Conservation (phyloP, 2,329 filamentous ascomycete genomes). For the Chalaropsis thielavioides region DNA sequence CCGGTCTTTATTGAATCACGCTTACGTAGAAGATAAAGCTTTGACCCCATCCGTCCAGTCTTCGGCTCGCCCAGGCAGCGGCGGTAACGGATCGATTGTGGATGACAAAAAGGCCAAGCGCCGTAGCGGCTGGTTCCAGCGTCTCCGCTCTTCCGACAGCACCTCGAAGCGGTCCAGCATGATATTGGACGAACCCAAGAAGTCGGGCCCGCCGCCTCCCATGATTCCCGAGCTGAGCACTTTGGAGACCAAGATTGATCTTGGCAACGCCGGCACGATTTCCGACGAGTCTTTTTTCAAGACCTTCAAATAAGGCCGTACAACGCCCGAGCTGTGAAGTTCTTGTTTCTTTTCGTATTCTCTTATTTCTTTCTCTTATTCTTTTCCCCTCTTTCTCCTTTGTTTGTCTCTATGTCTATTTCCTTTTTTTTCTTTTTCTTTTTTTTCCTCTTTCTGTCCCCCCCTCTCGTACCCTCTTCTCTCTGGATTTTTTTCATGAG, state of each 20-base stretch:
- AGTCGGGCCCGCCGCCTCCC: slow-evolving; percentile 39
- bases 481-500: slow-evolving; percentile 14
- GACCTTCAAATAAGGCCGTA: slow-evolving; percentile 36
- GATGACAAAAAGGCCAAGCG: slow-evolving; percentile 42
- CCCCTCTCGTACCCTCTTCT: not conserved
- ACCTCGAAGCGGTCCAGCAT: slow-evolving; percentile 31
- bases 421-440: slow-evolving; percentile 3
- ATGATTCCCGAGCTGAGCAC: slow-evolving; percentile 46
- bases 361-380: slow-evolving; percentile 11
- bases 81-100: slow-evolving; percentile 33
- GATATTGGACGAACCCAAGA: slow-evolving; percentile 27
- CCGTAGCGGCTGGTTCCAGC: slow-evolving; percentile 44
- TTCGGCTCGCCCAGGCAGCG: slow-evolving; percentile 34
- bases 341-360: not conserved
- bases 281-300: slow-evolving; percentile 41
- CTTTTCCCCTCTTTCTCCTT: slow-evolving; percentile 3
- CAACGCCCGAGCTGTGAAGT: not conserved
- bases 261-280: slow-evolving; percentile 31
- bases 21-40: slow-evolving; percentile 35
- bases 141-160: slow-evolving; percentile 30
- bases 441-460: not conserved
- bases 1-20: slow-evolving; percentile 39
- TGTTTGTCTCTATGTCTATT: slow-evolving; percentile 2
- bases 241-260: slow-evolving; percentile 36
- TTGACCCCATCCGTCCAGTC: slow-evolving; percentile 22